These are phyloP conservation scores for Kwoniella heveanensis DNA, from an alignment of 768 basidiomycete species.

Conservation along the genomic window DNA sequence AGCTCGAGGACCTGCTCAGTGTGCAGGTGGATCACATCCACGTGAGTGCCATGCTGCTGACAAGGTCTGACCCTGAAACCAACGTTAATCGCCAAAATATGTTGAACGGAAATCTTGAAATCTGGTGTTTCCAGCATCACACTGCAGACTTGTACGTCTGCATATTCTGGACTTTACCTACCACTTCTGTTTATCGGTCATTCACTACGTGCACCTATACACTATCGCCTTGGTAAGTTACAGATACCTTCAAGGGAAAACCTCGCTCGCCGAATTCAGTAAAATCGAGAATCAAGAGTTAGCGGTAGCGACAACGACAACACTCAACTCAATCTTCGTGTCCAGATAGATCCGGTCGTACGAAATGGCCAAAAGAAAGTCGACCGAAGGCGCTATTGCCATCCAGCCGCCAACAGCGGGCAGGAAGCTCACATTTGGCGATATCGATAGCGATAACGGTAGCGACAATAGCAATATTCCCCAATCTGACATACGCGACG, in stretches of 20 bases:
- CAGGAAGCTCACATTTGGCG: constrained; percentile 30
- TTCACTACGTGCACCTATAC: too few species aligned
- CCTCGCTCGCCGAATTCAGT: too few species aligned
- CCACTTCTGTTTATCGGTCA: too few species aligned
- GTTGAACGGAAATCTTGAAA: constrained; percentile 1
- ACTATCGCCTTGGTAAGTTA: too few species aligned
- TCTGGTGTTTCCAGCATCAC: neutral
- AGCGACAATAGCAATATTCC: neutral
- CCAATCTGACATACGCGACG: neutral
- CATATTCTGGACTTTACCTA: neutral
- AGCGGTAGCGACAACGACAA: neutral
- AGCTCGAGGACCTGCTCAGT: too few species aligned
- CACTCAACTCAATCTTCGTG: neutral
- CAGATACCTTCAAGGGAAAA: too few species aligned
- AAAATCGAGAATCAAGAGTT: neutral
- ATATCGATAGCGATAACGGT: constrained; percentile 6
- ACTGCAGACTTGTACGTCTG: neutral
- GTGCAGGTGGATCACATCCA: too few species aligned
- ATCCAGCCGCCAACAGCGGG: constrained; percentile 28
- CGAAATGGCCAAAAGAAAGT: constrained; percentile 22
- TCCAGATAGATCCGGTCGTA: neutral
- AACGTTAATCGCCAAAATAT: too few species aligned
- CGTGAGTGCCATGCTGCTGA: too few species aligned
- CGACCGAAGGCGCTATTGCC: constrained; percentile 9
- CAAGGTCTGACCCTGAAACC: too few species aligned